Conservation (phyloP, 306 rosid species). For the Inga oerstediana region DNA sequence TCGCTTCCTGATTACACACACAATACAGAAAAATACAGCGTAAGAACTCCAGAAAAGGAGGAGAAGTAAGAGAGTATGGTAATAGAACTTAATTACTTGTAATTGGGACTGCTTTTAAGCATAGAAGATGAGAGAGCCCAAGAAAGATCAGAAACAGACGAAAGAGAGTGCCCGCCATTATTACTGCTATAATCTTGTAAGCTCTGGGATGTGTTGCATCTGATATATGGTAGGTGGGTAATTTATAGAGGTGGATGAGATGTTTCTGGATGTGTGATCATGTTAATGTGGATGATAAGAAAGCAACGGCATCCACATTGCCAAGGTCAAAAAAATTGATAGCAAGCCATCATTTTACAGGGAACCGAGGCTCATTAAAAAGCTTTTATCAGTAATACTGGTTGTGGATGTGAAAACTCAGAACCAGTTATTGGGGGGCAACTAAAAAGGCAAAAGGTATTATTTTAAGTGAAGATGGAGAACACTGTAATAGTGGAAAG, state of each 20-base stretch:
- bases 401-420: slow-evolving; percentile 33
- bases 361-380: slow-evolving; percentile 25
- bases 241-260: slow-evolving; percentile 52
- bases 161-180: slow-evolving; percentile 50
- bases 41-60: slow-evolving; percentile 10
- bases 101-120: slow-evolving; percentile 70
- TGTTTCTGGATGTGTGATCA: slow-evolving; percentile 15
- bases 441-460: slow-evolving; percentile 3
- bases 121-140: slow-evolving; percentile 53
- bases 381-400: slow-evolving; percentile 22
- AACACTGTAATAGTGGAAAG: slow-evolving; percentile 58
- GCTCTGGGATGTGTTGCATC: slow-evolving; percentile 26
- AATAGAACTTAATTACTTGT: slow-evolving; percentile 55
- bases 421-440: slow-evolving; percentile 9
- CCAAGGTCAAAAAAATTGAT: slow-evolving; percentile 57
- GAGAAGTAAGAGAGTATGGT: slow-evolving; percentile 2
- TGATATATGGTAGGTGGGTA: slow-evolving; percentile 34
- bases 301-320: slow-evolving; percentile 4
- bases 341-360: slow-evolving; percentile 41
- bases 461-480: slow-evolving; percentile 39
- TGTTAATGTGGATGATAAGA: slow-evolving; percentile 20
- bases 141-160: slow-evolving; percentile 59
- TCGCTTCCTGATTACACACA: slow-evolving; percentile 57
- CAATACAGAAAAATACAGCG: not conserved
- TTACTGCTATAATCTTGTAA: slow-evolving; percentile 31